Evolutionary conservation across 495 filamentous ascomycete species (phyloP), one percentile per base, ranked within the genome.

Genomic region (Penicillium cinerascens): DNA sequence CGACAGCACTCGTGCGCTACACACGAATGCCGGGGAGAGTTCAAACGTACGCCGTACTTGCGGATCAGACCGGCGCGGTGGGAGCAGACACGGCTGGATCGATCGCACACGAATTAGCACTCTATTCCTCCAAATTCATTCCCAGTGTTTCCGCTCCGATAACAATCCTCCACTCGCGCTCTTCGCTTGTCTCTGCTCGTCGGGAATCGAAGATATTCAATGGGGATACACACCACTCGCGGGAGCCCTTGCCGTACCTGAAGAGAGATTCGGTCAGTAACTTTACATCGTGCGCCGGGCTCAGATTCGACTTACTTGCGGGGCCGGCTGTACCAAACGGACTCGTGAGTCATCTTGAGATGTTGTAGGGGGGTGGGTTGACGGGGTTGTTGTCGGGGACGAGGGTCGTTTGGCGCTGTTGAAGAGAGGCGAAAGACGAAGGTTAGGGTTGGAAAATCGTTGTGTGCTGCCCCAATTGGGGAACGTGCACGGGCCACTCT

Each of bases 281-380:
- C 33, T 52, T 52, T 52, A 25, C n/a, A n/a, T 26, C 49, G 36
- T 43, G 37, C 15, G 18, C 50, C 51, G 40, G 37, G 40, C 45
- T 47, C 37, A 44, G 35, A 44, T 16, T 59, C 35, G 59, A 62
- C 73, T 69, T 92, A 96, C 72, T 75, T 87, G 77, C 92, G 88
- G 61, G 93, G 93, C 72, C 93, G 91, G 72, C 90, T 95, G 87
- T 92, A 95, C 93, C 93, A 98, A 78, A 98, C 91, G 62, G 87
- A 89, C 81, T 97, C 93, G 91, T 98, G 91, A 84, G 92, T 92
- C 92, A 96, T 96, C 68, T 89, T 82, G 73, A 68, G 62, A 63
- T 54, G 61, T 65, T 63, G 65, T 61, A 67, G 65, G 58, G 55
- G 60, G 66, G 62, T 33, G 59, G 58, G 63, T 68, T 66, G 64